A percentile compares a stretch with the other conserved stretches of the same genome.
phyloP scores from a whole-genome alignment of 768 basidiomycete species.

The Agrocybe pediades region DNA sequence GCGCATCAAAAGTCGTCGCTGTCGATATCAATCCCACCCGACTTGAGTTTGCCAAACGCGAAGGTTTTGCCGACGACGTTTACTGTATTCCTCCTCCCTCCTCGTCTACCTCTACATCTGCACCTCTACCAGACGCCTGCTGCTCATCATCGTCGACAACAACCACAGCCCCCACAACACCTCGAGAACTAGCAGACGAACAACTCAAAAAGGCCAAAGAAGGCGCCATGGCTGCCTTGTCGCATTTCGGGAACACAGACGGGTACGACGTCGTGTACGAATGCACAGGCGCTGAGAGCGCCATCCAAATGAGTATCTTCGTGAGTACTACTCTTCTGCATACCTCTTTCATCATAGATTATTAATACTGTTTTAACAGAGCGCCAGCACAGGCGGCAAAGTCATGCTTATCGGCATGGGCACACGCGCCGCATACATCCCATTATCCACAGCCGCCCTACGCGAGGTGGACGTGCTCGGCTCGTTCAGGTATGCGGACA shows the following conservation, averaged over 20 bases:
- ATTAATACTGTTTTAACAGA: no score
- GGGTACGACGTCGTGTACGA: slow-evolving; percentile 95
- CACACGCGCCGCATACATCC: slow-evolving; percentile 75
- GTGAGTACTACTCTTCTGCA: slow-evolving; percentile 49
- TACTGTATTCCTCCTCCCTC: slow-evolving; percentile 55
- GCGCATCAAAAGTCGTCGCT: slow-evolving; percentile 73
- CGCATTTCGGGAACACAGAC: slow-evolving; percentile 58
- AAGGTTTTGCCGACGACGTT: slow-evolving; percentile 79
- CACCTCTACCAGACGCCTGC: slow-evolving; percentile 12
- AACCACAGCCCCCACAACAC: slow-evolving; percentile 12
- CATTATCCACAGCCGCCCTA: slow-evolving; percentile 79
- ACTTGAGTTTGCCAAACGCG: slow-evolving; percentile 71
- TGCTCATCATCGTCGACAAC: slow-evolving; percentile 8
- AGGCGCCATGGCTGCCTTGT: slow-evolving; percentile 49
- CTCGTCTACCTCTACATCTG: slow-evolving; percentile 1
- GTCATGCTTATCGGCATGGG: slow-evolving; percentile 98
- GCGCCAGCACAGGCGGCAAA: slow-evolving; percentile 82
- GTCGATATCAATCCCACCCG: slow-evolving; percentile 85
- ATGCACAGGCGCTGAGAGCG: slow-evolving; percentile 91
- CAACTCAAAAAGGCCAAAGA: slow-evolving; percentile 64
- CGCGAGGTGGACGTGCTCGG: slow-evolving; percentile 94
- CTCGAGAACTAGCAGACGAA: slow-evolving; percentile 25
- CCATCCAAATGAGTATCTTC: slow-evolving; percentile 89
- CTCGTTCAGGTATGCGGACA: slow-evolving; percentile 89
- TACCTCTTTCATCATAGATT: not conserved